Evolutionary conservation across 129 eudicot species (phyloP), one percentile per base, ranked within the genome.

Genomic region (Pseudognaphalium luteoalbum): DNA sequence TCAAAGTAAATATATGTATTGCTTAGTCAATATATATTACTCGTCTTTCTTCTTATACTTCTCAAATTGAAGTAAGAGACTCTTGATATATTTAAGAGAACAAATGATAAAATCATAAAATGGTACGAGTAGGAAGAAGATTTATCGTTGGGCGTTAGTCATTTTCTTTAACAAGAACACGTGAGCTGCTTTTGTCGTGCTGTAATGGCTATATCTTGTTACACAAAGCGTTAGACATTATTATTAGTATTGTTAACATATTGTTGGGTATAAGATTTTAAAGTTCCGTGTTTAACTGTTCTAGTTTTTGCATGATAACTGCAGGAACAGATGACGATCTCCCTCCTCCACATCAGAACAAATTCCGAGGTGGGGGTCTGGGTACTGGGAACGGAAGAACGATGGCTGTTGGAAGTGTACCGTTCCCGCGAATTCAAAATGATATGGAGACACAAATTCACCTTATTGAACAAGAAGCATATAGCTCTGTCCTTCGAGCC

Each of bases 401-500:
- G 35, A 78, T 84, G 74, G 86, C 74, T 51, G 81, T 78, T 29
- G 87, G 86, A 30, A 71, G 52, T 59, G 77, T 78, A 65, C 83
- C 85, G 29, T 78, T 74, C 52, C 83, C 86, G 21, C 83, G 82
- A 54, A 62, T 76, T 66, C 89, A 82, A 8, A 78, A 80, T 34
- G 96, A 93, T 56, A 90, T 93, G 97, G 97, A 87, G 72, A 59
- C 79, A 19, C 86, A 88, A 39, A 90, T 93, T 63, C 98, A 93
- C 80, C 83, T 76, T 56, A 83, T 93, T 37, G 98, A 93, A 84
- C 97, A 93, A 81, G 98, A 93, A 86, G 98, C 98, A 44, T 93
- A 93, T 75, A 80, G 82, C 80, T 85, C 97, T 22, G 96, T 93
- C 42, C 80, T 93, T 32, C 84, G 98, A 35, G 98, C 98, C 61